Base-by-base conservation (phyloP, 257 asterid species). In the Thymus quinquecostatus region DNA sequence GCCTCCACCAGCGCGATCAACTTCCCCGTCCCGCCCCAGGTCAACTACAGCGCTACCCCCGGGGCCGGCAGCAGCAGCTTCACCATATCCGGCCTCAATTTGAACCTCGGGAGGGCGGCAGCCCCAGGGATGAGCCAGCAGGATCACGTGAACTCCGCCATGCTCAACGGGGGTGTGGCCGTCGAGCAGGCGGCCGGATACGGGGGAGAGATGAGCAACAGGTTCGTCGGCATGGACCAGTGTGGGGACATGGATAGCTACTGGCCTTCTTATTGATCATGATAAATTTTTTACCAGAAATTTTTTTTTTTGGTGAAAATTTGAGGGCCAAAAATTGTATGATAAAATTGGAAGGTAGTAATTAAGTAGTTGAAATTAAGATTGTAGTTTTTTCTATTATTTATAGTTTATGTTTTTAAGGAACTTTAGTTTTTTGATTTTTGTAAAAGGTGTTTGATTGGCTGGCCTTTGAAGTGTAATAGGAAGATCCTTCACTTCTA, bases 11-110 rank as follows among this genome's bases (percentile, higher is more conserved):
- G 64, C 77, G 78, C 75, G 78, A 56, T 78, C 79, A 86, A 76
- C 79, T 47, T 84, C 68, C 92, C 86, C 30, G 53, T 78, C 65
- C 85, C 81, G 2, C 77, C 85, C 2, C 98, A 81, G 13, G 44
- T 77, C 72, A 82, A 78, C 79, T 88, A 92, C 30, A 72, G 70
- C 0, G 45, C 38, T 38, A 6, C 12, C 60, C 27, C n/a, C 68
- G 30, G 0, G 75, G 72, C 0, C 6, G 72, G 62, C 1, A 64
- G 69, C 4, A 78, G 85, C 30, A 43, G 81, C 53, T 92, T 92
- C 85, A 88, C 96, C 14, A 85, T 90, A 40, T 90, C 98, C 0
- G 97, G 98, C 5, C 61, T 90, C 60, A 85, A 87, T 70, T 77
- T 90, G 71, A 90, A 92, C 83, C 90, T 92, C 3, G 82, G 91